A percentile compares a stretch with the other conserved stretches of the same genome.
phyloP scores from a whole-genome alignment of 2,329 filamentous ascomycete species.

The Paraconiothyrium brasiliense region DNA sequence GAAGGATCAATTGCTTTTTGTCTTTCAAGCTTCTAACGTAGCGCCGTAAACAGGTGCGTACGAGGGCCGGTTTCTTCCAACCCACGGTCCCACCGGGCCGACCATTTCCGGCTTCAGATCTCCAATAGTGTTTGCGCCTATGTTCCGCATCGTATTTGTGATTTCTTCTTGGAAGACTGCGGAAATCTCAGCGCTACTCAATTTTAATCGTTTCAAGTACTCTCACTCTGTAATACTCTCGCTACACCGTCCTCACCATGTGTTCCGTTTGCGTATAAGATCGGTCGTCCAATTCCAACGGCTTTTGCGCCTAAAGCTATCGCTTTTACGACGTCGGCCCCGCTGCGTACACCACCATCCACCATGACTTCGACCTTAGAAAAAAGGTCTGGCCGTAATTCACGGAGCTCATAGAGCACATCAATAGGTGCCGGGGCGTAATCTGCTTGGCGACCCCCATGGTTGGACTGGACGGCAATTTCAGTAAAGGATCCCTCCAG shows the following conservation, averaged over 20 bases:
- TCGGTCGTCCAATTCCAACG: conserved; percentile 69
- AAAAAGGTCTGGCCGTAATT: conserved; percentile 68
- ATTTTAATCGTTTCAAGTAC: background rate
- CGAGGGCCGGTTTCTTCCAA: conserved; percentile 10
- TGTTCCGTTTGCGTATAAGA: conserved; percentile 56
- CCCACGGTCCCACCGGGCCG: conserved; percentile 12
- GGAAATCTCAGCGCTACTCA: background rate
- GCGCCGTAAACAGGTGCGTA: background rate
- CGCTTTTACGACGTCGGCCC: conserved; percentile 74
- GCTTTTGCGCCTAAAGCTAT: conserved; percentile 71
- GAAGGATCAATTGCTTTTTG: background rate
- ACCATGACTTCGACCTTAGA: conserved; percentile 69
- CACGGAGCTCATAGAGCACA: conserved; percentile 69
- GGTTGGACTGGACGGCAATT: background rate
- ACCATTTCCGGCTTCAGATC: conserved; percentile 15
- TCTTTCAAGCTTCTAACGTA: background rate
- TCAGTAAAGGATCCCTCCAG: background rate
- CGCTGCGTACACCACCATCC: conserved; percentile 71
- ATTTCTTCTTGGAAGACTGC: conserved; percentile 12
- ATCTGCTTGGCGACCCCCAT: conserved; percentile 25
- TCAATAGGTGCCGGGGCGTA: conserved; percentile 64
- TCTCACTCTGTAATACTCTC: background rate
- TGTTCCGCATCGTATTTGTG: conserved; percentile 13
- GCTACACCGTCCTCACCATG: background rate
- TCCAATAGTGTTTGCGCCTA: conserved; percentile 4